These are phyloP conservation scores for Gossypium schwendimanii DNA, from an alignment of 441 rosid genomes.

Conservation along the genomic window DNA sequence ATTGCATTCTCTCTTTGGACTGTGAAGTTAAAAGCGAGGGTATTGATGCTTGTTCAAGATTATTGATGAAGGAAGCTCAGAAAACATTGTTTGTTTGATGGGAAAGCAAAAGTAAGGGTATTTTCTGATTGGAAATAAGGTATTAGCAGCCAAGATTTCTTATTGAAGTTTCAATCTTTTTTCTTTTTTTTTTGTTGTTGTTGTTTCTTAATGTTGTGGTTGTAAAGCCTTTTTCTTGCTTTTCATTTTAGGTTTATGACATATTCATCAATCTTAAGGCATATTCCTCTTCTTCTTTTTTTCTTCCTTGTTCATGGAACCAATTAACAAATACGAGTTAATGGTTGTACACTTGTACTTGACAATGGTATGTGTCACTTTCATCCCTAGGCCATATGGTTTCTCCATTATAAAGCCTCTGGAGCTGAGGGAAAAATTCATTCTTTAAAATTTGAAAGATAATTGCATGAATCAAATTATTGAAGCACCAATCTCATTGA, in stretches of 20 bases:
- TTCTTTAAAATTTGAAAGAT: neutral
- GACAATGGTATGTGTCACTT: neutral
- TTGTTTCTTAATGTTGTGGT: neutral
- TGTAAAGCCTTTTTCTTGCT: neutral
- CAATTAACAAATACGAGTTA: neutral
- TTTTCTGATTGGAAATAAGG: constrained; percentile 1
- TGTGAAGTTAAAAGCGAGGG: neutral
- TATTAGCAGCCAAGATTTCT: neutral
- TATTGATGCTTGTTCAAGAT: neutral
- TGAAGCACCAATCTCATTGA: neutral
- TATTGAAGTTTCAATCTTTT: neutral
- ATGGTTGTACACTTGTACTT: neutral
- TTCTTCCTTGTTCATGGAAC: neutral
- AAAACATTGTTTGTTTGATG: neutral
- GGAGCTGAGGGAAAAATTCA: no score
- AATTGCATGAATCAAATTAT: neutral
- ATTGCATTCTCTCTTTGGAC: neutral
- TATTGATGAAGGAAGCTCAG: neutral
- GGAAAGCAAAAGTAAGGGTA: neutral
- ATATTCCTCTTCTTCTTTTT: neutral
- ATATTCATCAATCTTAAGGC: neutral
- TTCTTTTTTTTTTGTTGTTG: neutral
- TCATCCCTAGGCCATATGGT: neutral
- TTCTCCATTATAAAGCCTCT: no score
- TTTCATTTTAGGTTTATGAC: neutral